Base-by-base conservation (phyloP, 2,329 filamentous ascomycete species). In the Exophiala calicioides region DNA sequence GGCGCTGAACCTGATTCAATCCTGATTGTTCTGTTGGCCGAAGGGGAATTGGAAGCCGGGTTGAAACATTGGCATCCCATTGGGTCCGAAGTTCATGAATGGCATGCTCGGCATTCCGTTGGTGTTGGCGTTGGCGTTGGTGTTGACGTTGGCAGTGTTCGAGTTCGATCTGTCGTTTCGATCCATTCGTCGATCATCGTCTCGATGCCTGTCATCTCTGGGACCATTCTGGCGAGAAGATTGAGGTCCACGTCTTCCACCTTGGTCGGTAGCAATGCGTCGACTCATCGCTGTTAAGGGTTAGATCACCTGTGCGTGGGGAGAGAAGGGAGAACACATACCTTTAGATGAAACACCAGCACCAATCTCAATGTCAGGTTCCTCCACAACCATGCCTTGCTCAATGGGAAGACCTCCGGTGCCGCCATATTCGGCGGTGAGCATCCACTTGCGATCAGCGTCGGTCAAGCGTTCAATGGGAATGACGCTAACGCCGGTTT, bases 291-390 rank as follows among this genome's bases (percentile, higher is more conserved):
- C 73, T 73, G 47, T 60, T 34, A 8, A n/a, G 12, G 35, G 47
- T 60, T 52, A 63, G 56, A 36, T 23, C 9, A 16, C 15, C 24
- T 43, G 12, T n/a, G 12, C 20, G 10, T 32, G 18, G 12, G 36
- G 9, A 19, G 18, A 43, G 10, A 24, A 27, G 26, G 18, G 40
- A 19, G n/a, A 39, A 15, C 13, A 46, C 64, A 36, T 65, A 76
- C 76, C 89, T 75, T 98, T 98, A 32, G 90, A 96, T 13, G 90
- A 96, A 10, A 98, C 94, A 45, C 93, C 93, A 13, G 91, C 90
- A 42, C 93, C 93, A 47, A 98, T 98, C 69, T 98, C 93, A 60
- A 98, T 98, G 64, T 98, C 93, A 3, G 93, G 93, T 69, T 98
- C 93, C 66, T 98, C 93, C 19, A 98, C 86, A 5, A 90, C 86